A percentile compares a stretch with the other conserved stretches of the same genome.
Evolutionary conservation across 176 grass and related monocot species (phyloP).

Genomic region (Aegilops longissima): DNA sequence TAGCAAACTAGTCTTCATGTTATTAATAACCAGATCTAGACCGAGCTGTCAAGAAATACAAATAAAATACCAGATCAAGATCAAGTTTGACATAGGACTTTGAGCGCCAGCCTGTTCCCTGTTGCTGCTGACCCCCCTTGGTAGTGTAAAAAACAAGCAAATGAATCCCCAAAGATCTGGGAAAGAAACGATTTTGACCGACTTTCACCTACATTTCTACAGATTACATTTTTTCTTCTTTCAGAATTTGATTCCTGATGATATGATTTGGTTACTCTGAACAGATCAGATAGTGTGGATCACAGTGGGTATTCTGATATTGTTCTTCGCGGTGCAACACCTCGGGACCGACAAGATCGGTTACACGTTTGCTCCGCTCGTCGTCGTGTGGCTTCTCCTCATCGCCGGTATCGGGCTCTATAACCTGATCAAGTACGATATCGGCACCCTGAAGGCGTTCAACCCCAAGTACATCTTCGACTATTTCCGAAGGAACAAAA

Average conservation of each 20-base stretch:
- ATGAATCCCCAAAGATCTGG: not conserved
- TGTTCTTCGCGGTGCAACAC: constrained; percentile 49
- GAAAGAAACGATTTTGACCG: not conserved
- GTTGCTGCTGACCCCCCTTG: not conserved
- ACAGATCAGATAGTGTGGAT: constrained; percentile 57
- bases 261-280: not conserved
- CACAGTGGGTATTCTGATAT: constrained; percentile 54
- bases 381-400: constrained; percentile 51
- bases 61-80: not conserved
- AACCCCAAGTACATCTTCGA: constrained; percentile 63
- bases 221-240: not conserved
- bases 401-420: constrained; percentile 58
- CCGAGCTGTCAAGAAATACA: not conserved
- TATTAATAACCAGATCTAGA: not conserved
- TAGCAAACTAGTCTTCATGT: not conserved
- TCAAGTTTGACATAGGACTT: not conserved
- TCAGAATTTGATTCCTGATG: not conserved
- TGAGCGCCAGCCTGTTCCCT: no score
- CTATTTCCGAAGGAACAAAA: constrained; percentile 66
- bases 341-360: constrained; percentile 71
- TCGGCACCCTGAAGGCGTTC: constrained; percentile 49
- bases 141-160: not conserved
- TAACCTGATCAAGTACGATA: constrained; percentile 56
- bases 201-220: not conserved
- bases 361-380: constrained; percentile 65